Evolutionary conservation across 768 basidiomycete genomes (phyloP), one percentile per base, ranked within the genome.

Genomic region (Tricholoma hemisulphureum): DNA sequence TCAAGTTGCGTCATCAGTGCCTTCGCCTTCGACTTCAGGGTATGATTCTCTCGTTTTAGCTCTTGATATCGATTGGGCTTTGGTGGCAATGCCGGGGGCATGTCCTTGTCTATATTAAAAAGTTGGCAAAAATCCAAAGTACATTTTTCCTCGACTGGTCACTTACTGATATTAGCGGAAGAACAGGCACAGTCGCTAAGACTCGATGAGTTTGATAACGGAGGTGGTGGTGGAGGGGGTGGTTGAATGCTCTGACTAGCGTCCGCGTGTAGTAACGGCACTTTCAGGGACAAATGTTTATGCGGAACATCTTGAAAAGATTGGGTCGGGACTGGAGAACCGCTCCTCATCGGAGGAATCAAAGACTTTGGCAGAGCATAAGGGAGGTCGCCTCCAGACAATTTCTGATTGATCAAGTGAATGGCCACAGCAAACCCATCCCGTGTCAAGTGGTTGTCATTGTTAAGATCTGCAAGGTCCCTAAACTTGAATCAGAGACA

Each of bases 371-470:
- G 70, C 21, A 76, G 64, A 24, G 64, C 58, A 29, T 55, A 55
- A 3, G 77, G 76, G 23, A 77, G 53, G 21, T 71, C 69, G 48
- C 64, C 64, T 8, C 76, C 76, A 31, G 65, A 66, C 16, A 72
- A 58, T 54, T 62, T 67, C 37, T 64, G 67, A 39, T 72, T 69
- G 20, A 74, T 67, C 23, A 77, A 63, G 61, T 77, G 69, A 60
- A 77, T 63, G 2, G 74, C 73, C 14, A 77, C 63, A 0, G 70
- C 70, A 55, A 79, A 77, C 28, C 71, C 71, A 28, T 77, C 76
- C n/a, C 63, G 60, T 16, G 72, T 73, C 10, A 79, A 60, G 31
- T 68, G 64, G 28, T 67, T 67, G 51, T 77, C 73, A 23, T 68
- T 60, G 55, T 74, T 66, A 2, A 77, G 34, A 54, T 74, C 71